Conservation (phyloP, 208 protist species). For the Vickermania spadyakhi region DNA sequence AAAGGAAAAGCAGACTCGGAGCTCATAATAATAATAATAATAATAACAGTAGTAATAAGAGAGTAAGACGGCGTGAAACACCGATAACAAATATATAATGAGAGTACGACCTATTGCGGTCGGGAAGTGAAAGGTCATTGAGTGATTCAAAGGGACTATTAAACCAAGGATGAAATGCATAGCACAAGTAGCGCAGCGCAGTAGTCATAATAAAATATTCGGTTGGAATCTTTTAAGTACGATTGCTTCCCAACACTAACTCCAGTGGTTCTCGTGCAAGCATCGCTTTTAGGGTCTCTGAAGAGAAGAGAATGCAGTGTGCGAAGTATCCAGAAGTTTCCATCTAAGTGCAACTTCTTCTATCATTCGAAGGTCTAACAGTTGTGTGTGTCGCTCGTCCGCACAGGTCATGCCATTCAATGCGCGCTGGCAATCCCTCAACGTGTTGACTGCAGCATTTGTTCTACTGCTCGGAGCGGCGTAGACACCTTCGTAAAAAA, state of each 20-base stretch:
- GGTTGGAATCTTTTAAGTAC: slow-evolving; percentile 31
- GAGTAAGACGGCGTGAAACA: slow-evolving; percentile 58
- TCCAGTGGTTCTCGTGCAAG: slow-evolving; percentile 18
- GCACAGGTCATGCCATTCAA: too few species aligned
- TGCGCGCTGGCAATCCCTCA: neutral
- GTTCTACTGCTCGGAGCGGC: slow-evolving; percentile 24
- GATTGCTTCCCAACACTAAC: slow-evolving; percentile 27
- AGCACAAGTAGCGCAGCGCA: slow-evolving; percentile 43
- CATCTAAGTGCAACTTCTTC: slow-evolving; percentile 1
- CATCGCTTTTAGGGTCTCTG: slow-evolving; percentile 1
- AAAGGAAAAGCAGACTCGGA: too few species aligned
- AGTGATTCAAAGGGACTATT: slow-evolving; percentile 30
- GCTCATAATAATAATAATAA: too few species aligned
- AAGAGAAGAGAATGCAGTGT: slow-evolving; percentile 2
- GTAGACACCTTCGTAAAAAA: slow-evolving; percentile 18
- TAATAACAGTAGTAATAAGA: too few species aligned
- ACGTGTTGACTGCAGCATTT: slow-evolving; percentile 8
- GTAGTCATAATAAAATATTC: slow-evolving; percentile 41
- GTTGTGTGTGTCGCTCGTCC: too few species aligned
- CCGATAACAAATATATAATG: slow-evolving; percentile 55
- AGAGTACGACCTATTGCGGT: slow-evolving; percentile 51
- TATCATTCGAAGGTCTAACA: slow-evolving; percentile 6
- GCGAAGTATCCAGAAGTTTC: neutral
- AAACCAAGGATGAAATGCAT: slow-evolving; percentile 59
- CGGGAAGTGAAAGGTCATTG: slow-evolving; percentile 34